Conservation (phyloP, 371 early-diverging fungal species). For the Phascolomyces articulosus region DNA sequence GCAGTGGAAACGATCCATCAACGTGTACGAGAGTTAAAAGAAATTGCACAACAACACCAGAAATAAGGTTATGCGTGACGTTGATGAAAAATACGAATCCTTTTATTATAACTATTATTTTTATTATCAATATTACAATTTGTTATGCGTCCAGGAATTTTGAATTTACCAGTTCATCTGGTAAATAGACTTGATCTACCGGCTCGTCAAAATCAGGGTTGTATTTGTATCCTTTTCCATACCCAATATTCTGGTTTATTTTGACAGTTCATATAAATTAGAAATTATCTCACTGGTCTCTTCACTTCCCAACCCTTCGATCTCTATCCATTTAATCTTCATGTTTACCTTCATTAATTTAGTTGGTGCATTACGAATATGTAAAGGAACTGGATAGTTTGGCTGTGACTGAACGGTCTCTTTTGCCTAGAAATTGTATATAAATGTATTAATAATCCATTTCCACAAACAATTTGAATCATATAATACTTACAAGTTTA, state of each 20-base stretch:
- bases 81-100: neutral
- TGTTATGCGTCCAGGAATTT: constrained; percentile 56
- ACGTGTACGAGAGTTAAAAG: constrained; percentile 35
- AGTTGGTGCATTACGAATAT: constrained; percentile 87
- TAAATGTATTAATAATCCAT: too few relatives aligned
- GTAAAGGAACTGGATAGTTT: constrained; percentile 83
- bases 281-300: neutral
- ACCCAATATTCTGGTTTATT: constrained; percentile 62
- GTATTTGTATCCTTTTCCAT: constrained; percentile 81
- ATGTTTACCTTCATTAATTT: constrained; percentile 59
- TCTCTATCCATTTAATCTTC: neutral
- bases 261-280: neutral
- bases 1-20: constrained; percentile 38
- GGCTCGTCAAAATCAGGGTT: constrained; percentile 79
- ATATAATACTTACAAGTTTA: constrained; percentile 36
- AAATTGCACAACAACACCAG: constrained; percentile 23
- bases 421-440: constrained; percentile 46
- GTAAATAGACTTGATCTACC: constrained; percentile 79
- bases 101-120: too few relatives aligned
- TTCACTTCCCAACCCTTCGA: neutral
- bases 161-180: constrained; percentile 57
- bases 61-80: neutral
- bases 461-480: too few relatives aligned
- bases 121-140: neutral
- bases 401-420: constrained; percentile 58